Percentiles rank a stretch among this genome's conserved stretches.
Conservation (phyloP, 495 filamentous ascomycete species). For the Hypomontagnella monticulosa region DNA sequence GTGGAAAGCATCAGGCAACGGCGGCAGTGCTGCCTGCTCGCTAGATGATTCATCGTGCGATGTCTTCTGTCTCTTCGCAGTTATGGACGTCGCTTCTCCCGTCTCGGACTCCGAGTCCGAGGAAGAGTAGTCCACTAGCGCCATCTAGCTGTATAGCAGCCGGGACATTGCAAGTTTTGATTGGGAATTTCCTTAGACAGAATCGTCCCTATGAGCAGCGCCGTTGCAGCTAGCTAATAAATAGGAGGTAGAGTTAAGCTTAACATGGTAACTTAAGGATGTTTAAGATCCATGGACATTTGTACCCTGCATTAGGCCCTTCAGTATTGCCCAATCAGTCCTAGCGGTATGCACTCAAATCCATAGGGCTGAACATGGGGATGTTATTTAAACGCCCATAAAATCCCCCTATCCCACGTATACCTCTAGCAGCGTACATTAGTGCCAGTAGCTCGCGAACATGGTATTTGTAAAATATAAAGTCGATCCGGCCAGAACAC, state of each 20-base stretch:
- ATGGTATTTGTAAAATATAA: no score
- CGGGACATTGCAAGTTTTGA: background rate
- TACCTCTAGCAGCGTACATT: background rate
- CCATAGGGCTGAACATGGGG: conserved; percentile 28
- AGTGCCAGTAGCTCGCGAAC: no score
- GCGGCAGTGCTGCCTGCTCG: conserved; percentile 67
- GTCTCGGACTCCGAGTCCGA: conserved; percentile 63
- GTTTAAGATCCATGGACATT: background rate
- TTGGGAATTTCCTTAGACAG: no score
- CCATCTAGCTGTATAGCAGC: conserved; percentile 57
- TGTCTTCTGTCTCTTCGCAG: conserved; percentile 41
- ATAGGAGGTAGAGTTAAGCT: background rate
- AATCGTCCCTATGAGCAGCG: no score
- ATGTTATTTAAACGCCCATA: background rate
- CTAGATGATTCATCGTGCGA: conserved; percentile 34
- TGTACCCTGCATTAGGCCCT: background rate
- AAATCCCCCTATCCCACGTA: background rate
- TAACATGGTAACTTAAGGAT: background rate
- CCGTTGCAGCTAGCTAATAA: no score
- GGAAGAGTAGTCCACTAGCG: conserved; percentile 79
- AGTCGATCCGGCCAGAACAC: no score
- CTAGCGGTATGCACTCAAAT: conserved; percentile 5
- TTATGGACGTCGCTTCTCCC: conserved; percentile 26
- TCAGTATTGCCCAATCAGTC: conserved; percentile 14
- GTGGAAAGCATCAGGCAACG: conserved; percentile 82